These are phyloP conservation scores for Aspergillus quadrilineatus DNA, from an alignment of 2,329 filamentous ascomycete genomes.

Conservation along the genomic window DNA sequence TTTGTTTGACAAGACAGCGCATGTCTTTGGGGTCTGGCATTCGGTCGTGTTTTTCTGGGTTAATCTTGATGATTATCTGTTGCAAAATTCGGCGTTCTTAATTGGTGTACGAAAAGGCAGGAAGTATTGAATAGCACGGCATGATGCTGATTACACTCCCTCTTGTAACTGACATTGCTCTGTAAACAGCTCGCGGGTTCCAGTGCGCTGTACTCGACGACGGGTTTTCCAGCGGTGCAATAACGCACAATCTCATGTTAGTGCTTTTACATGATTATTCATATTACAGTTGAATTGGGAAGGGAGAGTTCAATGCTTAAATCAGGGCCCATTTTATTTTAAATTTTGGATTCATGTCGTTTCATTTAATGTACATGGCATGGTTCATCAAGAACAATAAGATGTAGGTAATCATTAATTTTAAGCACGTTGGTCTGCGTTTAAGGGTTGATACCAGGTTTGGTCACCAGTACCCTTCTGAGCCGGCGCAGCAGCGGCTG, in stretches of 20 bases:
- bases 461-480: conserved; percentile 26
- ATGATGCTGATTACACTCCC: conserved; percentile 12
- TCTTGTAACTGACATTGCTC: neutral
- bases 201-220: neutral
- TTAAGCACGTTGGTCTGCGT: conserved; percentile 32
- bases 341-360: neutral
- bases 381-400: neutral
- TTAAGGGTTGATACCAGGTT: conserved; percentile 25
- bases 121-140: conserved; percentile 27
- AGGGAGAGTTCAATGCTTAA: neutral
- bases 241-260: neutral
- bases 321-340: neutral
- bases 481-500: conserved; percentile 25
- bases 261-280: neutral
- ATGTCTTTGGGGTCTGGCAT: conserved; percentile 42
- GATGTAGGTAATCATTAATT: neutral
- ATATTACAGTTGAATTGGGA: too few relatives aligned
- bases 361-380: conserved; percentile 6
- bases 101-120: conserved; percentile 43
- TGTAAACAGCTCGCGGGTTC: neutral
- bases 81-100: conserved; percentile 40
- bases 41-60: conserved; percentile 33
- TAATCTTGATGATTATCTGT: conserved; percentile 35
- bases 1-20: conserved; percentile 38
- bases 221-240: neutral